Base-by-base conservation (phyloP, 2,329 filamentous ascomycete species). In the Colletotrichum sp. region DNA sequence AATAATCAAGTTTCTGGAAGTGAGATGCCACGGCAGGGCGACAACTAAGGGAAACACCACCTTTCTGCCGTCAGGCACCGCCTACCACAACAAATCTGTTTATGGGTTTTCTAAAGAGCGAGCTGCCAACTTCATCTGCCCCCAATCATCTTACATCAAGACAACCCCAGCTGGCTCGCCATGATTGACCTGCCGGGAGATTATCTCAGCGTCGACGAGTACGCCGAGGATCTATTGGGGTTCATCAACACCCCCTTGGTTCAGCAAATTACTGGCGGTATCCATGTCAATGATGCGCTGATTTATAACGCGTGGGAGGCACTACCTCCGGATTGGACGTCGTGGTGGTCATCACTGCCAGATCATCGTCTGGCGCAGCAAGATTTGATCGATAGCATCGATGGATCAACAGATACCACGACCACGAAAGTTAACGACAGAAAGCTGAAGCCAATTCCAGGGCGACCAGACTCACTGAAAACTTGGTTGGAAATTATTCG, bases 231-330 rank as follows among this genome's bases (percentile, higher is more conserved):
- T 8, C 76, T 84, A 0, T 71, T 69, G 8, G 49, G 69, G 2
- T 82, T 84, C 34, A 73, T 82, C n/a, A 55, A 74, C 6, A 78
- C 81, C 8, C 78, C 82, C 6, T 72, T 84, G 15, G 78, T 83
- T 13, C 81, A 79, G 8, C 82, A 84, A 34, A 80, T 84, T 36
- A 82, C 82, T 2, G 82, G 82, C 4, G 82, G 80, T n/a, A 81
- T 84, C 34, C 82, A 84, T 68, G 82, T 84, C 69, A 84, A 84
- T 55, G 82, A 84, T 71, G 81, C 82, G 3, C 67, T 84, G 34
- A 81, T 83, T 65, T 44, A 80, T 52, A 62, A 81, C 69, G 82
- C 82, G 13, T 84, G 82, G 82, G 77, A 76, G 15, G 75, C 78
- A 4, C 62, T 84, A 32, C 82, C 82, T 7, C 2, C 28, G 12